Evolutionary conservation across 1,284 basidiomycete genomes (phyloP).

Genomic region (Moniliella sp.): DNA sequence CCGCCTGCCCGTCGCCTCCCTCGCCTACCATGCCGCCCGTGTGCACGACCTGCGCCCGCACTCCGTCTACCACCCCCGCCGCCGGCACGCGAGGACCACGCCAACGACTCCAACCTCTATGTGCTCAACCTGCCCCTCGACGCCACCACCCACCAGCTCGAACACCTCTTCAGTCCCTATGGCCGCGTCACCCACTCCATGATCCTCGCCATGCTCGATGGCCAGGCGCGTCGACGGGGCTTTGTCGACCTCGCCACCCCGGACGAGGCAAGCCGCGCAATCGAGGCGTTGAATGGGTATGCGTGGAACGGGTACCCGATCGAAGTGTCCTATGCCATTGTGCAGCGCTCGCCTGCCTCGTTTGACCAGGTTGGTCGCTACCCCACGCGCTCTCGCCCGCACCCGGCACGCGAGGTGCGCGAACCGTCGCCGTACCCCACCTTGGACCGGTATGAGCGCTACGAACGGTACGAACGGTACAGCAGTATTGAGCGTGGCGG

Average conservation of each 20-base stretch:
- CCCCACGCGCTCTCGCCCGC: too few species aligned
- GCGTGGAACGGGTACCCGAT: conserved; percentile 29
- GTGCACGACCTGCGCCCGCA: too few species aligned
- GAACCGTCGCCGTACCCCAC: too few species aligned
- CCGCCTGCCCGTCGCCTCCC: too few species aligned
- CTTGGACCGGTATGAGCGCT: too few species aligned
- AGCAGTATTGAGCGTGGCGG: too few species aligned
- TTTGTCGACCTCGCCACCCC: conserved; percentile 28
- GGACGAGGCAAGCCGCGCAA: conserved; percentile 15
- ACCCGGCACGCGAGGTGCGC: too few species aligned
- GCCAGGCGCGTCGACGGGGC: conserved; percentile 26
- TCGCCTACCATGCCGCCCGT: too few species aligned
- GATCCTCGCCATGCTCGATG: conserved; percentile 30
- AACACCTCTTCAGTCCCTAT: conserved; percentile 14
- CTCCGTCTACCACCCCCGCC: too few species aligned
- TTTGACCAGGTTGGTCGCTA: conserved; percentile 15
- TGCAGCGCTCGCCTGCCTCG: conserved; percentile 23
- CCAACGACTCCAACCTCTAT: conserved; percentile 21
- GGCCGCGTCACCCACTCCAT: conserved; percentile 26
- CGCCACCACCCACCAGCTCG: conserved; percentile 19
- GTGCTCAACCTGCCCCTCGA: conserved; percentile 29
- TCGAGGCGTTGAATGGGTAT: conserved; percentile 17
- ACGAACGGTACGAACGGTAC: too few species aligned
- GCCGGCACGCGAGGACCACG: conserved; percentile 1
- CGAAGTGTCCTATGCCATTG: conserved; percentile 30